Base-by-base conservation (phyloP, 2,329 filamentous ascomycete genomes). In the Clarireedia homoeocarpa region DNA sequence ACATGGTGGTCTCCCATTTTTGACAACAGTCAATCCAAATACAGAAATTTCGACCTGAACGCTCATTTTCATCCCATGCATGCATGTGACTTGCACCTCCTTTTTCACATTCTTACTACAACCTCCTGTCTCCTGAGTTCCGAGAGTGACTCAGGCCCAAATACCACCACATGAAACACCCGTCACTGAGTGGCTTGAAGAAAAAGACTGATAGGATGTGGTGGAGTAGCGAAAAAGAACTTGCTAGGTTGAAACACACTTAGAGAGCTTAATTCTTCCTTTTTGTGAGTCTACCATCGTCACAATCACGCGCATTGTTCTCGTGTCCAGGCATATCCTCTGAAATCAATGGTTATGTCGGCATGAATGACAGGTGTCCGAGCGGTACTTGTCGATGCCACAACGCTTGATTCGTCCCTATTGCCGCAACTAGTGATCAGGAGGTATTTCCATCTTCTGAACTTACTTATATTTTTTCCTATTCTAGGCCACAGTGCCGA, bases 111-210 rank as follows among this genome's bases (percentile, higher is more conserved):
- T 48, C 27, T 20, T 20, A 20, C 20, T 48, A 34, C 10, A 10
- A 50, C 17, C 38, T 51, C 36, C 49, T 45, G 40, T 12, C 38
- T 51, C 36, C 49, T 45, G 40, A 36, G 34, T 14, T 20, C 49
- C 36, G 40, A 36, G 34, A 39, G 48, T 6, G 23, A 14, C 34
- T 24, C 26, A 34, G 30, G 27, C 30, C 24, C 10, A 40, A 23
- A 42, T 49, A 14, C 44, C 15, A 49, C 34, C 30, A 49, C 17
- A 42, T 54, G 52, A 54, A 54, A 54, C 45, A 26, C 5, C 23
- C 44, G 46, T 23, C 12, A 9, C 6, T n/a, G 36, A 14, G 39
- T 42, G 39, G n/a, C 45, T 49, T 40, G 52, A n/a, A 12, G 30
- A 7, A 38, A 30, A 48, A 40, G 2, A 26, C 42, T n/a, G 30